Conservation (phyloP, 306 rosid species). For the Vicia sativa region DNA sequence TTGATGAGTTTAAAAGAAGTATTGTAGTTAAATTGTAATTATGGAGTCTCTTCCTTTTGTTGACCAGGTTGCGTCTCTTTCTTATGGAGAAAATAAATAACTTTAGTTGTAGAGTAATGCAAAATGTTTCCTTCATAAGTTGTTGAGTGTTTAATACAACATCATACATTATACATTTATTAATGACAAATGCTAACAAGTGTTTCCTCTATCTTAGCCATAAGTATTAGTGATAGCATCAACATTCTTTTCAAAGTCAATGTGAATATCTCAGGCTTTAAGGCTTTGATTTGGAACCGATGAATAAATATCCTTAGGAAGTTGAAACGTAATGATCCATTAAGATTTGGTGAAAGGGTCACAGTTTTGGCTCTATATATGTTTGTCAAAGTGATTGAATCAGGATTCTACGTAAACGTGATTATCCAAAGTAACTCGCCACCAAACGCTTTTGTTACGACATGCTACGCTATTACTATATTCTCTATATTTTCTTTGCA, state of each 20-base stretch:
- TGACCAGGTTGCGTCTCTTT: too few relatives aligned
- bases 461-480: slow-evolving; percentile 11
- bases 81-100: too few relatives aligned
- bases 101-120: too few relatives aligned
- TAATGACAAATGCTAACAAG: not conserved
- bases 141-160: not conserved
- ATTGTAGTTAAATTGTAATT: too few relatives aligned
- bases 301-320: slow-evolving; percentile 20
- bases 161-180: not conserved
- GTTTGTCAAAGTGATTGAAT: slow-evolving; percentile 25
- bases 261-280: not conserved
- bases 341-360: slow-evolving; percentile 38
- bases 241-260: not conserved
- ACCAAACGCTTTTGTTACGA: slow-evolving; percentile 41
- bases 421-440: slow-evolving; percentile 45
- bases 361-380: slow-evolving; percentile 23
- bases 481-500: not conserved
- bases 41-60: too few relatives aligned
- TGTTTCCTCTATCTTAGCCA: too few relatives aligned
- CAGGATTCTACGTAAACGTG: slow-evolving; percentile 36
- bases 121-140: not conserved
- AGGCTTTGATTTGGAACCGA: slow-evolving; percentile 29
- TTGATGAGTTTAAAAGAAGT: too few relatives aligned
- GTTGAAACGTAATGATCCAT: slow-evolving; percentile 37
- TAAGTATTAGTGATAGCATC: not conserved